Base-by-base conservation (phyloP, 2,329 filamentous ascomycete genomes). In the Diaporthe batatas region DNA sequence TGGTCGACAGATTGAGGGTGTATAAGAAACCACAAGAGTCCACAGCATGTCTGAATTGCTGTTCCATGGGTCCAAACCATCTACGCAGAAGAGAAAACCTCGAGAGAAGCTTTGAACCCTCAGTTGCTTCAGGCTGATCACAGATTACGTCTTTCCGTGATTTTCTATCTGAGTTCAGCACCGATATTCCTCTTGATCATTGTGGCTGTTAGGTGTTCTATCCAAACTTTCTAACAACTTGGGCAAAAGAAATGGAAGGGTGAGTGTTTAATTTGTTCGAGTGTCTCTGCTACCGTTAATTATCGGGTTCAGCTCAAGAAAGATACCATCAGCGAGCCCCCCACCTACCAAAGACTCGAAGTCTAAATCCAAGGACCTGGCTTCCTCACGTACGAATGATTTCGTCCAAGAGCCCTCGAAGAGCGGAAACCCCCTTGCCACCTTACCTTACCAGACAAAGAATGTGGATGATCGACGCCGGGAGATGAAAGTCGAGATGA, bases 401-500 rank as follows among this genome's bases (percentile, higher is more conserved):
- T 67, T 67, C 5, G 62, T 67, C 14, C 32, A 53, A n/a, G 62
- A 67, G 32, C 47, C 62, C 32, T 47, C 62, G 14, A 25, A 67
- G 12, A 21, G n/a, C 10, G 62, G 62, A 34, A 67, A 67, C 32
- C 36, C n/a, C 7, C 62, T 67, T 23, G 62, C 47, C 25, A 67
- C 32, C 12, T 16, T 67, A 12, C 47, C 62, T 11, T 25, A 67
- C n/a, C 62, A 67, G 29, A 67, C 62, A 14, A 53, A 47, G 5
- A 39, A 67, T 6, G 62, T 67, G n/a, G 62, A 67, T 29, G 62
- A 47, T 23, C 34, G 62, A 21, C 62, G 62, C 44, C 29, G n/a
- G 12, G 62, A 67, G 44, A 53, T 51, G 62, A 67, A 67, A n/a
- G 47, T 67, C 7, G 36, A 53, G 32, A 67, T 67, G 62, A 67